phyloP scores from a whole-genome alignment of 1,284 basidiomycete genomes.

The Austroboletus niveus region DNA sequence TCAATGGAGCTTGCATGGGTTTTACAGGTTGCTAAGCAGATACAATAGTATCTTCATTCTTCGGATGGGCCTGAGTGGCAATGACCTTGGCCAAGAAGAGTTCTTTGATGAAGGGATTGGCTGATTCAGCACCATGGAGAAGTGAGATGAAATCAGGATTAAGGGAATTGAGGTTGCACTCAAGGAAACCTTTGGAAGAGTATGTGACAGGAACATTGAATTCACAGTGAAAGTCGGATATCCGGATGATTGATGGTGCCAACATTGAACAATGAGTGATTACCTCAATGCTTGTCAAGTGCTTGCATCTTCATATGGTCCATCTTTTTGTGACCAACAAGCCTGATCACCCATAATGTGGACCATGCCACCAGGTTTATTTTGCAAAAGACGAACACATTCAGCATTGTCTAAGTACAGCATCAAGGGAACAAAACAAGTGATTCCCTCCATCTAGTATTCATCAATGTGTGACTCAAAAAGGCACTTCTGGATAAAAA shows the following conservation, averaged over 20 bases:
- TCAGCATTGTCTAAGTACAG: conserved; percentile 93
- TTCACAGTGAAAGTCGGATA: conserved; percentile 88
- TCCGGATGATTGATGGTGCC: conserved; percentile 73
- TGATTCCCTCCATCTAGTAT: conserved; percentile 84
- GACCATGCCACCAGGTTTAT: conserved; percentile 87
- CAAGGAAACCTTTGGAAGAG: conserved; percentile 85
- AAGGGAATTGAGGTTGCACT: conserved; percentile 85
- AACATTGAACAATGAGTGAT: conserved; percentile 87
- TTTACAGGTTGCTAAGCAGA: conserved; percentile 90
- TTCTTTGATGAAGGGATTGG: conserved; percentile 88
- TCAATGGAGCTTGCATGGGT: conserved; percentile 91
- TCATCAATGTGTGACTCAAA: conserved; percentile 91
- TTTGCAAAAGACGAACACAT: conserved; percentile 83
- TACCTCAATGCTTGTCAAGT: conserved; percentile 91
- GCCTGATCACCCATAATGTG: conserved; percentile 99
- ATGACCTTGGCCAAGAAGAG: conserved; percentile 89
- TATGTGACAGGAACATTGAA: conserved; percentile 92
- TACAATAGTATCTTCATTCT: conserved; percentile 92
- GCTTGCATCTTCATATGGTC: conserved; percentile 94
- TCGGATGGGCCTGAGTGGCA: conserved; percentile 86
- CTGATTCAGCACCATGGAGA: conserved; percentile 78
- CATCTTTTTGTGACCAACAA: conserved; percentile 83
- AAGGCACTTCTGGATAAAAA: conserved; percentile 78
- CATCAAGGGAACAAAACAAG: conserved; percentile 65
- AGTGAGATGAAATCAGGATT: conserved; percentile 93